Percentiles rank a stretch among this genome's conserved stretches.
Evolutionary conservation across 2,329 filamentous ascomycete species (phyloP).

Genomic region (Aspergillus transmontanensis): DNA sequence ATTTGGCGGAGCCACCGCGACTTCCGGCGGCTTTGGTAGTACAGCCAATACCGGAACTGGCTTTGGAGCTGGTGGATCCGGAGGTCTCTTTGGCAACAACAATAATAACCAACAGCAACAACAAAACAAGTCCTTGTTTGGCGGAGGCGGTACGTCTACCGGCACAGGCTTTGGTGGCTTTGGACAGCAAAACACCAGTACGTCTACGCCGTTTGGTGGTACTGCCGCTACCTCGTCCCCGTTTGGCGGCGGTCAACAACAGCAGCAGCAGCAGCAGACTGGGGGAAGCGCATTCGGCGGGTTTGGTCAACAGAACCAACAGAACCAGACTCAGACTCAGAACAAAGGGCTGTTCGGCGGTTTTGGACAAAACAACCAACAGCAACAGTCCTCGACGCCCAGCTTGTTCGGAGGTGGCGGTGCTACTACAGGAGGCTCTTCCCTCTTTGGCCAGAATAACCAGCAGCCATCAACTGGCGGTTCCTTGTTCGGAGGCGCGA

Average conservation of each 20-base stretch:
- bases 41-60: slow-evolving; percentile 29
- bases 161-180: slow-evolving; percentile 42
- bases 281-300: slow-evolving; percentile 46
- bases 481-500: slow-evolving; percentile 46
- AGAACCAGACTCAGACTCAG: slow-evolving; percentile 41
- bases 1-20: slow-evolving; percentile 45
- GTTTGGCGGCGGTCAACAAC: slow-evolving; percentile 45
- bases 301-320: slow-evolving; percentile 43
- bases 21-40: slow-evolving; percentile 32
- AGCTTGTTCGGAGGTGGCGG: slow-evolving; percentile 47
- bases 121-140: slow-evolving; percentile 42
- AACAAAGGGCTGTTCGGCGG: slow-evolving; percentile 39
- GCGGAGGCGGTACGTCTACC: slow-evolving; percentile 28
- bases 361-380: slow-evolving; percentile 47
- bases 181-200: slow-evolving; percentile 40
- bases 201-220: slow-evolving; percentile 45
- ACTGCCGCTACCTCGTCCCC: slow-evolving; percentile 40
- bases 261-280: neutral
- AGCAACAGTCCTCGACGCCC: slow-evolving; percentile 41
- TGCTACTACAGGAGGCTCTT: slow-evolving; percentile 28
- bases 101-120: slow-evolving; percentile 34
- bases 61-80: slow-evolving; percentile 37
- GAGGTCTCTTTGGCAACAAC: slow-evolving; percentile 45
- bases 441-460: slow-evolving; percentile 44
- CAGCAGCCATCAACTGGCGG: slow-evolving; percentile 37